Evolutionary conservation across 2,329 filamentous ascomycete genomes (phyloP), one percentile per base, ranked within the genome.

Genomic region (Purpureocillium lavendulum): DNA sequence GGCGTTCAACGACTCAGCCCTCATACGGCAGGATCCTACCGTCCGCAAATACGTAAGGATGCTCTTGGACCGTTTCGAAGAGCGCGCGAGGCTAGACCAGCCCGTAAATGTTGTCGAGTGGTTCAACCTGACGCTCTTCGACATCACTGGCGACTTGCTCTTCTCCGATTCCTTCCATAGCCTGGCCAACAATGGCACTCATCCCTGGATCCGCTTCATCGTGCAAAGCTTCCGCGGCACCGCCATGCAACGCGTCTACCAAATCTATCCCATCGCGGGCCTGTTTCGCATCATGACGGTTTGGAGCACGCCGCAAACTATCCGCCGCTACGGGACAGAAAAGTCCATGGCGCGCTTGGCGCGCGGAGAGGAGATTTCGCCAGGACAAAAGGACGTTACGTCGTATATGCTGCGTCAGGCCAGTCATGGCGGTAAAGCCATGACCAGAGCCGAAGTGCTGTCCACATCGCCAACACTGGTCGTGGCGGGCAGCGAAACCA

Each of bases 101-200:
- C 10, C 37, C 2, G 34, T 54, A 34, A 47, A 55, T 29, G 50
- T 64, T 41, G 49, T 50, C 11, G 46, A 58, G 29, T 65, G 60
- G 60, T 50, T 54, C 39, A 60, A 63, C 33, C 62, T 60, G 40
- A 48, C 55, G 2, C 58, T 62, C 1, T 62, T 69, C 42, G 65
- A 68, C 47, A 60, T 69, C 17, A 60, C 66, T 14, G 53, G 55
- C 7, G 48, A 57, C 33, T 53, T 72, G 28, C 57, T 63, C 0
- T 71, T 70, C 45, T 65, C 63, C 11, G 60, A 69, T 34, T 58
- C 62, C 1, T 69, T 67, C 43, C 50, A 52, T 13, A 57, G 58
- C 40, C 46, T 67, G 9, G 45, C 55, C 55, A 26, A 26, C 21
- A 26, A 26, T 26, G 21, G 21, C 21, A 6, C 5, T 26, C 21